phyloP scores from a whole-genome alignment of 805 yeast species.

The Metschnikowia matae region DNA sequence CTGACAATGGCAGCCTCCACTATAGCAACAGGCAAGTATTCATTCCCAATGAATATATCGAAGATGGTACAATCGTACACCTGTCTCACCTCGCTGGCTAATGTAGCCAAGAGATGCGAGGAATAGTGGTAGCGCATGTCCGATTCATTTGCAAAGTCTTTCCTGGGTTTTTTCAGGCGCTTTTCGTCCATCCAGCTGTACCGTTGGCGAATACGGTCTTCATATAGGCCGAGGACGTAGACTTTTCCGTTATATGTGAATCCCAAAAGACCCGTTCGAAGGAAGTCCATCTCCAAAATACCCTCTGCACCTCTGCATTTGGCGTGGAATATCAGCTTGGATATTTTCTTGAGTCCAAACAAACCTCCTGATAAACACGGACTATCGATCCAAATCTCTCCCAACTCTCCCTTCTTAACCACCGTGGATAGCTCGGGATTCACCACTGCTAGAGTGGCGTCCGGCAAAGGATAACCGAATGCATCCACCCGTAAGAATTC shows the following conservation, averaged over 20 bases:
- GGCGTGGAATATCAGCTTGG: conserved; percentile 76
- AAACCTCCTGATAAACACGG: conserved; percentile 88
- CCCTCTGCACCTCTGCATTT: conserved; percentile 72
- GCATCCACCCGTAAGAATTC: conserved; percentile 69
- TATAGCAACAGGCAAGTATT: conserved; percentile 78
- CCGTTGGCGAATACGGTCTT: conserved; percentile 82
- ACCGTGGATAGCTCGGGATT: conserved; percentile 85
- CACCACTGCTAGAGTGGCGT: conserved; percentile 88
- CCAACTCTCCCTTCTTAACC: conserved; percentile 74
- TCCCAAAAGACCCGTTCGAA: conserved; percentile 89
- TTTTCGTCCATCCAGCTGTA: conserved; percentile 61
- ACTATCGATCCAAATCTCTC: conserved; percentile 97
- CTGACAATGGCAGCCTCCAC: conserved; percentile 62
- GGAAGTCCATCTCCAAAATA: conserved; percentile 66
- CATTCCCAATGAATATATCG: conserved; percentile 74
- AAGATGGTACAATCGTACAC: conserved; percentile 90
- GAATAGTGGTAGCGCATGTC: conserved; percentile 71
- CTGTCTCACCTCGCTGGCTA: conserved; percentile 75
- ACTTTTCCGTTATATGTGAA: conserved; percentile 84
- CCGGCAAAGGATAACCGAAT: conserved; percentile 92
- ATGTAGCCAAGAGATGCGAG: conserved; percentile 78
- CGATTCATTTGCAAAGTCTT: conserved; percentile 32
- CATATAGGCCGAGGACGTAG: conserved; percentile 83
- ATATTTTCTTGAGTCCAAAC: conserved; percentile 65
- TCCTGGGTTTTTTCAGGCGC: conserved; percentile 24